phyloP scores from a whole-genome alignment of 306 rosid genomes.

The Rubus idaeus region DNA sequence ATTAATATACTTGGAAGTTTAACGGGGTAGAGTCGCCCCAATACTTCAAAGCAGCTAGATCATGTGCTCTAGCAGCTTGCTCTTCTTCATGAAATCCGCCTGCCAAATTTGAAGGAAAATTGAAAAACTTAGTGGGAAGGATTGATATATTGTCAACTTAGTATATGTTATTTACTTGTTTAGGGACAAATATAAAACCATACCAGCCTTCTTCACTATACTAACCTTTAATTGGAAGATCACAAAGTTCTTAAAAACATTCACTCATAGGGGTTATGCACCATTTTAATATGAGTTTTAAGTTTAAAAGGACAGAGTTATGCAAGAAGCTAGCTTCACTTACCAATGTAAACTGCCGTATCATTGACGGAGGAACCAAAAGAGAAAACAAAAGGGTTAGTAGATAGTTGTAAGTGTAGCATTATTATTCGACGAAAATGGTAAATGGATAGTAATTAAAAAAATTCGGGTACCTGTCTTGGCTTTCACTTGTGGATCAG shows the following conservation, averaged over 20 bases:
- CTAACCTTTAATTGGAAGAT: too few relatives aligned
- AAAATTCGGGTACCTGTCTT: conserved; percentile 23
- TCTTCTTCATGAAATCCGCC: conserved; percentile 28
- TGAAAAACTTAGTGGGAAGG: not conserved
- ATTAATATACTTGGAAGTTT: conserved; percentile 42
- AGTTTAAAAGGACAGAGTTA: not conserved
- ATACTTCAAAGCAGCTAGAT: conserved; percentile 37
- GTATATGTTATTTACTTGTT: not conserved
- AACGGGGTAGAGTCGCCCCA: conserved; percentile 30
- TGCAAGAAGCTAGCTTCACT: conserved; percentile 8
- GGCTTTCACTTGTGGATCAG: conserved; percentile 4
- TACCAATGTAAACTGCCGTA: conserved; percentile 39
- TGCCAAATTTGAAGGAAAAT: not conserved
- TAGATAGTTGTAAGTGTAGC: not conserved
- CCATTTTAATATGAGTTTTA: too few relatives aligned
- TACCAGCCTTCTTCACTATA: not conserved
- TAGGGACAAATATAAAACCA: not conserved
- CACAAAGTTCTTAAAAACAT: not conserved
- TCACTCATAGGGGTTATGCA: too few relatives aligned
- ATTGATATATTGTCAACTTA: not conserved
- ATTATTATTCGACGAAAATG: not conserved
- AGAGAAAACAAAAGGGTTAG: conserved; percentile 1
- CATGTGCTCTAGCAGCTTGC: conserved; percentile 44
- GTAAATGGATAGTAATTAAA: not conserved
- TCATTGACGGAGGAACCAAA: conserved; percentile 14